phyloP scores from a whole-genome alignment of 1,284 basidiomycete genomes.

The Moesziomyces globuligerus region DNA sequence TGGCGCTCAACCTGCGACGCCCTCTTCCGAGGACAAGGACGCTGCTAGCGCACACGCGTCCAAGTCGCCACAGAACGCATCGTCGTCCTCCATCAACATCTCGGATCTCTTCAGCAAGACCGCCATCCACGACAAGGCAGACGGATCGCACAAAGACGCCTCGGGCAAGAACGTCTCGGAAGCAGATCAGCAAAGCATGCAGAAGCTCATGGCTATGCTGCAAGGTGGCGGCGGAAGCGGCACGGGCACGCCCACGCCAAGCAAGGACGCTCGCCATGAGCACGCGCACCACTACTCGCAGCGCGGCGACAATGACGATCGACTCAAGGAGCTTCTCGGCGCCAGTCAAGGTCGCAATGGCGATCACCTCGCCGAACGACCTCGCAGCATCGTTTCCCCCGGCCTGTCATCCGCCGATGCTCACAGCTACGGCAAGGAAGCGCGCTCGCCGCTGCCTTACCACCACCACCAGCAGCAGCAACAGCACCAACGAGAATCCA shows the following conservation, averaged over 20 bases:
- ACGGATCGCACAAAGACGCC: conserved; percentile 22
- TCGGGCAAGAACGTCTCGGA: conserved; percentile 48
- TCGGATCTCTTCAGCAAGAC: conserved; percentile 47
- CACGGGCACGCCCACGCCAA: conserved; percentile 20
- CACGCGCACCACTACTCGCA: conserved; percentile 1
- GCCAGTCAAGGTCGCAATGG: conserved; percentile 16
- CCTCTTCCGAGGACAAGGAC: conserved; percentile 2
- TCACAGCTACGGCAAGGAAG: conserved; percentile 16
- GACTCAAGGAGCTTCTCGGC: conserved; percentile 27
- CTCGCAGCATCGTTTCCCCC: conserved; percentile 35
- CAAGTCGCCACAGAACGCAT: conserved; percentile 30
- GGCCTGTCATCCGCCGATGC: conserved; percentile 23
- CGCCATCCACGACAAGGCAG: conserved; percentile 25
- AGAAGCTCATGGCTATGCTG: conserved; percentile 66
- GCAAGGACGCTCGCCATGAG: conserved; percentile 8
- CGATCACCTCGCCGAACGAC: conserved; percentile 12
- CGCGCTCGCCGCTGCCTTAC: conserved; percentile 37
- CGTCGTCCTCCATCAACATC: conserved; percentile 44
- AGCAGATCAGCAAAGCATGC: conserved; percentile 64
- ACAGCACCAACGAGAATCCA: conserved; percentile 44
- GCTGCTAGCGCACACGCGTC: not conserved
- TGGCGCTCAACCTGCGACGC: conserved; percentile 6
- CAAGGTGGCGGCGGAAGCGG: conserved; percentile 41
- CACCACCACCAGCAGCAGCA: conserved; percentile 14
- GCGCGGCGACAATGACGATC: conserved; percentile 24